Conservation (phyloP, 78 protist genomes). For the Polysphondylium violaceum region DNA sequence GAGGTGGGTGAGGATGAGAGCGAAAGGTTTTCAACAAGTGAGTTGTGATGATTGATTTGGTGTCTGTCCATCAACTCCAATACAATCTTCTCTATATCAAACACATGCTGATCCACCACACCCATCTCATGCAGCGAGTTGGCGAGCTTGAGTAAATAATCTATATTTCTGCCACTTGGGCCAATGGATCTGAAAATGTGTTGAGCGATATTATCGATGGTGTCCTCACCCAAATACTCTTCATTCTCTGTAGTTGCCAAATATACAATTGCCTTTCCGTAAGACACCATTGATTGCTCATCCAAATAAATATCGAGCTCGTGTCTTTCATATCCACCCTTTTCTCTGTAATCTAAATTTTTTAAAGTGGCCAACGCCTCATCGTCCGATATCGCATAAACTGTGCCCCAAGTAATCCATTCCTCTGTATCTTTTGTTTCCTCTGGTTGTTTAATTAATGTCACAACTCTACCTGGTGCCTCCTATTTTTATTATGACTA, state of each 20-base stretch:
- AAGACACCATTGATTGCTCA: background rate
- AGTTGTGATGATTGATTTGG: slow-evolving; percentile 11
- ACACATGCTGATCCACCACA: slow-evolving; percentile 70
- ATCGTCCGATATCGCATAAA: slow-evolving; percentile 53
- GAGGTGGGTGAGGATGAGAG: slow-evolving; percentile 19
- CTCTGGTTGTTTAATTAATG: slow-evolving; percentile 75
- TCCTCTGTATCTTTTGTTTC: slow-evolving; percentile 4
- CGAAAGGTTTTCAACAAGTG: slow-evolving; percentile 10
- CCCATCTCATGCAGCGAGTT: slow-evolving; percentile 44
- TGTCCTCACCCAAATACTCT: slow-evolving; percentile 41
- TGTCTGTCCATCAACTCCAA: slow-evolving; percentile 24
- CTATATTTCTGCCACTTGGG: slow-evolving; percentile 78
- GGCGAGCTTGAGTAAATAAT: slow-evolving; percentile 70
- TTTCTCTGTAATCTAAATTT: slow-evolving; percentile 78
- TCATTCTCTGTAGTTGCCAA: slow-evolving; percentile 51
- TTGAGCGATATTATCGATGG: slow-evolving; percentile 46
- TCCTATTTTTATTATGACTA: slow-evolving; percentile 11
- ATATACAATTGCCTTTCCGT: slow-evolving; percentile 73
- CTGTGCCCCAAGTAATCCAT: slow-evolving; percentile 80
- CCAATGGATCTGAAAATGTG: slow-evolving; percentile 65
- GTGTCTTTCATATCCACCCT: slow-evolving; percentile 81
- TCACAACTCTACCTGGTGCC: slow-evolving; percentile 80
- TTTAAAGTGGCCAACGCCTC: slow-evolving; percentile 53
- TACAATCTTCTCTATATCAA: slow-evolving; percentile 18
- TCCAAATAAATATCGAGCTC: slow-evolving; percentile 36